A percentile compares a stretch with the other conserved stretches of the same genome.
Evolutionary conservation across 257 asterid species (phyloP).

Genomic region (Plectranthus barbatus): DNA sequence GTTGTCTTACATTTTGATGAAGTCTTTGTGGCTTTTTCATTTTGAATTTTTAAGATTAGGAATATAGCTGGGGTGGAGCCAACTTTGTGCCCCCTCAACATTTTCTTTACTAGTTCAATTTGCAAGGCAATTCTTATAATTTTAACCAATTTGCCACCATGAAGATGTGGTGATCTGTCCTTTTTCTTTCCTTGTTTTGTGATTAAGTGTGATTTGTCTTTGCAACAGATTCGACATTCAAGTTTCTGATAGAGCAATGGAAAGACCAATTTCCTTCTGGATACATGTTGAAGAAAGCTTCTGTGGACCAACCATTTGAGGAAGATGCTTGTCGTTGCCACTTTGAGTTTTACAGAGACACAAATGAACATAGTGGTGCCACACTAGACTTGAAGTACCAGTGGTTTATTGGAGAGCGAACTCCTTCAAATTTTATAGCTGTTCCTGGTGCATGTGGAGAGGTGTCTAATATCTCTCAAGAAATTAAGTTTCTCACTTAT

Average conservation of each 20-base stretch:
- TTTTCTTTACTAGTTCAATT: no score
- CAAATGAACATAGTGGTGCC: conserved; percentile 35
- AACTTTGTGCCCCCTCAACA: background rate
- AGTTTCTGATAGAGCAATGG: conserved; percentile 90
- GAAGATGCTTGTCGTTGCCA: conserved; percentile 92
- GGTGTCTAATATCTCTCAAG: conserved; percentile 38
- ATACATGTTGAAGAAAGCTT: conserved; percentile 62
- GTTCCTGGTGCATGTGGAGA: conserved; percentile 67
- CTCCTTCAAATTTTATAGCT: conserved; percentile 60
- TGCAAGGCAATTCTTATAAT: no score
- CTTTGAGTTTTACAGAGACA: conserved; percentile 72
- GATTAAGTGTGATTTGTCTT: background rate
- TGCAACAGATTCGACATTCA: conserved; percentile 78
- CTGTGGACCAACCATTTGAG: conserved; percentile 70
- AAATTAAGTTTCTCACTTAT: conserved; percentile 1
- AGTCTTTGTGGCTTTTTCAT: background rate
- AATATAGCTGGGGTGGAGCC: background rate
- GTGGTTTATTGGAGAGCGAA: conserved; percentile 77
- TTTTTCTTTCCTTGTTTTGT: background rate
- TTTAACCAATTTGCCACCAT: no score
- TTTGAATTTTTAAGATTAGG: no score
- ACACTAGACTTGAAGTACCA: conserved; percentile 61
- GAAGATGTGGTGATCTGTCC: no score
- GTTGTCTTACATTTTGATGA: background rate
- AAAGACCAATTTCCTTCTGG: conserved; percentile 87